Evolutionary conservation across 345 rosid genomes (phyloP).

Genomic region (Citrus maxima): DNA sequence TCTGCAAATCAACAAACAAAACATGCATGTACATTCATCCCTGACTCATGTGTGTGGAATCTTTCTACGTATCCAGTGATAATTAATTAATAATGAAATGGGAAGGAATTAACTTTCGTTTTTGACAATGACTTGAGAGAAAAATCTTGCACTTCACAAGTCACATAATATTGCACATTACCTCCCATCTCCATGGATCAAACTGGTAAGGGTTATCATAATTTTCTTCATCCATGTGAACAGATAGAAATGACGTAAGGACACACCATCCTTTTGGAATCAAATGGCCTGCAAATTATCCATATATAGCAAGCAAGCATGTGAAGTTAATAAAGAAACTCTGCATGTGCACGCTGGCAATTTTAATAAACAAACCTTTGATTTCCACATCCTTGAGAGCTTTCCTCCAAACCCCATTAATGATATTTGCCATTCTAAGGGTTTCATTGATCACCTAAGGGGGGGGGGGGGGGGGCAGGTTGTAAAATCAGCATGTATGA

Average conservation of each 20-base stretch:
- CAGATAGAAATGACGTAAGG: slow-evolving; percentile 74
- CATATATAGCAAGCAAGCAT: background rate
- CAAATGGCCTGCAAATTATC: slow-evolving; percentile 58
- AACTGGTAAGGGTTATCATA: slow-evolving; percentile 74
- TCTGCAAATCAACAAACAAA: slow-evolving; percentile 36
- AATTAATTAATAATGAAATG: background rate
- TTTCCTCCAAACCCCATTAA: slow-evolving; percentile 94
- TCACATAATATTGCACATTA: background rate
- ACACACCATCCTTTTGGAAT: slow-evolving; percentile 97
- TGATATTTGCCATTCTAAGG: slow-evolving; percentile 80
- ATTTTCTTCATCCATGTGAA: slow-evolving; percentile 85
- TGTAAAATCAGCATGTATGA: background rate
- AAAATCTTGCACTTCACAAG: background rate
- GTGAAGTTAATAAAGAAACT: background rate
- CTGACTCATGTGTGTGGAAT: background rate
- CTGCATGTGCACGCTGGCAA: background rate
- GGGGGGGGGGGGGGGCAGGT: background rate
- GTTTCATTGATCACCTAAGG: slow-evolving; percentile 88
- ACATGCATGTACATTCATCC: background rate
- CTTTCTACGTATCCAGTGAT: background rate
- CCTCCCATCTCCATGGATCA: slow-evolving; percentile 99
- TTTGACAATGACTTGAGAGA: slow-evolving; percentile 3
- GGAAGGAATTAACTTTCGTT: background rate
- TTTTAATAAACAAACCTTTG: slow-evolving; percentile 44
- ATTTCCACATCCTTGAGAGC: slow-evolving; percentile 80